Conservation (phyloP, 768 basidiomycete species). For the Tylopilus rubrobrunneus region DNA sequence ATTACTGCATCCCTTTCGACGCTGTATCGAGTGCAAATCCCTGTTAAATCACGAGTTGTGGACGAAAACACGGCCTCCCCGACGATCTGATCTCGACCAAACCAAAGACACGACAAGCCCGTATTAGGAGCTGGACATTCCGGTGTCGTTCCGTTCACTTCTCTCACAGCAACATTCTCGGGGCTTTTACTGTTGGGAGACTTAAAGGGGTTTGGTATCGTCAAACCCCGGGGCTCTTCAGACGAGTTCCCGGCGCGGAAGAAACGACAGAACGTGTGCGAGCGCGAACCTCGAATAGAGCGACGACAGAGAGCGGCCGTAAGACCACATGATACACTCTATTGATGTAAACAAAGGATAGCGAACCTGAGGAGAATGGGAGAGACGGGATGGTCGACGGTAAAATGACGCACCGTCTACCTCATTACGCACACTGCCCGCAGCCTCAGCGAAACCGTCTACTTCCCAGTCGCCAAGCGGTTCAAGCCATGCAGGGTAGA, state of each 20-base stretch:
- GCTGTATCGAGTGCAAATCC: conserved; percentile 20
- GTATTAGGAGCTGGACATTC: conserved; percentile 27
- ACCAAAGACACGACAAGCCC: conserved; percentile 19
- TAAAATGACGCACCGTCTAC: conserved; percentile 40
- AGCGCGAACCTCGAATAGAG: conserved; percentile 13
- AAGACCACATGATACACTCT: conserved; percentile 43
- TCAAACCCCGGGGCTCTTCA: conserved; percentile 26
- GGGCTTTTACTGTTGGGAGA: conserved; percentile 45
- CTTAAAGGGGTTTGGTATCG: conserved; percentile 65
- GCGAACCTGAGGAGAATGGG: conserved; percentile 19
- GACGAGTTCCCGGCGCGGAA: conserved; percentile 14
- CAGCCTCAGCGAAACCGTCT: conserved; percentile 43
- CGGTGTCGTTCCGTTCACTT: conserved; percentile 19
- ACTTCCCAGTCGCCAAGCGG: conserved; percentile 54
- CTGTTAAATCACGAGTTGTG: conserved; percentile 4
- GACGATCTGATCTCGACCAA: conserved; percentile 22
- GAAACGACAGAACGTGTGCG: conserved; percentile 14
- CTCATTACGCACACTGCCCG: conserved; percentile 43
- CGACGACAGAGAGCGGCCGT: conserved; percentile 37
- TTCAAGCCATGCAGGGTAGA: conserved; percentile 33
- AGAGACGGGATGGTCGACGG: background rate
- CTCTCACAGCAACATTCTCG: conserved; percentile 36
- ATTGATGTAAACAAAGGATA: conserved; percentile 37
- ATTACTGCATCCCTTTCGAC: conserved; percentile 28
- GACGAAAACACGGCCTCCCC: conserved; percentile 18